Evolutionary conservation across 306 rosid genomes (phyloP), one percentile per base, ranked within the genome.

Genomic region (Abrus precatorius): DNA sequence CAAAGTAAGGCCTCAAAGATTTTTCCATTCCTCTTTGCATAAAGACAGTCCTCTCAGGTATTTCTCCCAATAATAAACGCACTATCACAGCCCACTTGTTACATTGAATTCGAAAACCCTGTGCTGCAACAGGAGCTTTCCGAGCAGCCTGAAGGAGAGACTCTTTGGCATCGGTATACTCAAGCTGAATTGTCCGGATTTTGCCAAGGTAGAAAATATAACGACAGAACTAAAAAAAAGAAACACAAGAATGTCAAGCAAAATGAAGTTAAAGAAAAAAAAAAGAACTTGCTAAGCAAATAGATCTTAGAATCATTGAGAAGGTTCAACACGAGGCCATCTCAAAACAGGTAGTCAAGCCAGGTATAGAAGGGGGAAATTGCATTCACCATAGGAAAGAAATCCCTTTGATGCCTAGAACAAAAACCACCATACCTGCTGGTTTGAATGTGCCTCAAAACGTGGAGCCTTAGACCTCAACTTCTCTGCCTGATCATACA

Each of bases 51-150:
- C 97, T 89, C 90, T 91, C 97, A 3, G 97, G 97, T 53, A 91
- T 90, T 93, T 91, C 97, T 72, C 97, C 97, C 34, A 93, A 88
- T 88, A 91, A 77, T 61, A 91, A 65, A 82, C 94, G 97, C 73
- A 93, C 97, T 77, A 93, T 91, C 72, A 93, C 65, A 60, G 93
- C 97, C 97, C 97, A 93, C 91, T 93, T 93, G 82, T 93, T 90
- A 83, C 98, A 91, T 78, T 91, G 97, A 76, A 93, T 88, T 69
- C 88, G 93, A 77, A 93, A 91, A 50, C 94, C 94, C 57, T 84
- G 90, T 9, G 97, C 97, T 3, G 97, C 90, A 72, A 85, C 61
- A 3, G 97, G 94, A 79, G 97, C 97, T 78, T 91, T 93, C 78
- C 97, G 74, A 52, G 97, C 97, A 72, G 97, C 97, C 74, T 93